Evolutionary conservation across 1,284 basidiomycete genomes (phyloP), one percentile per base, ranked within the genome.

Genomic region (Rhodotorula sp.): DNA sequence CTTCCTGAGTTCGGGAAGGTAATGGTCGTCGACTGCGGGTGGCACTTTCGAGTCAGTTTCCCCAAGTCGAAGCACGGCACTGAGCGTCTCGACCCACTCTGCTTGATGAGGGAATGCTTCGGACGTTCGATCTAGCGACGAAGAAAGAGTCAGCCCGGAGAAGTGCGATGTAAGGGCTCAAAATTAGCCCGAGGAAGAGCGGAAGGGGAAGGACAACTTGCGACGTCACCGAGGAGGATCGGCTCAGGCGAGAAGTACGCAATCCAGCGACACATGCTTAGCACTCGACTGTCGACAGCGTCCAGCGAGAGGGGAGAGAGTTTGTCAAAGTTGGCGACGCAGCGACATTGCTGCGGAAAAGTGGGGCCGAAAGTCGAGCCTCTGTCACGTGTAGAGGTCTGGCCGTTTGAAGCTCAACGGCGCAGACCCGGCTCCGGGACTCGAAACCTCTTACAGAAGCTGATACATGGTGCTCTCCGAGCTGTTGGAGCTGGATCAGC

Each of bases 191-290:
- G 37, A 37, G 37, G 37, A 37, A 37, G 37, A 37, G 37, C 37
- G 37, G 37, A 37, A 37, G 37, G 37, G 37, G 37, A 37, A 37
- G 37, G 37, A 37, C 7, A 0, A 63, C 64, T 26, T 33, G 58
- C 66, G 4, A 66, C 56, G 24, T 67, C 69, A 0, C 48, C 46
- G 2, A 67, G 8, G 5, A 67, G 62, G 29, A 70, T 70, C 22
- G 69, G 69, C 53, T 70, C 48, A 0, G 56, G 24, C 6, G 65
- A 67, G 65, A 64, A 64, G 51, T 67, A 70, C 7, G 62, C 69
- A 58, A 70, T 60, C 65, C 64, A 70, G 26, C 69, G 48, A 18
- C 65, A 70, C 69, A 70, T 70, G 42, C 20, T 6, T 6, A 15
- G 26, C 22, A 8, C 20, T 30, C 37, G 37, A 37, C 37, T 22